phyloP scores from a whole-genome alignment of 2,329 filamentous ascomycete genomes.

The Grosmannia serpens region DNA sequence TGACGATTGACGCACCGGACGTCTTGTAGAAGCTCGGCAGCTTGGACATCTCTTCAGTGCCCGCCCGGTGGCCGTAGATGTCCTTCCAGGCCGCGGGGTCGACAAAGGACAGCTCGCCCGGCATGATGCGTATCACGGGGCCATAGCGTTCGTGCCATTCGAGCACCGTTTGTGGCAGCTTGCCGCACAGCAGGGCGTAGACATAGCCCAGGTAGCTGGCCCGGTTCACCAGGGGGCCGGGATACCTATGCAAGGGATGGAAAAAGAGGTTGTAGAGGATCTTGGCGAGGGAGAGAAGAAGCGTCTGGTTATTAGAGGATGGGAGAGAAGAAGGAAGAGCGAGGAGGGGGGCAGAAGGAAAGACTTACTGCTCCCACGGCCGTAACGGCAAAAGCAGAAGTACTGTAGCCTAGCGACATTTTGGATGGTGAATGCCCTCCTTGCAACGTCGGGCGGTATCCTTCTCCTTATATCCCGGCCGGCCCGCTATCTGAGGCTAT shows the following conservation, averaged over 20 bases:
- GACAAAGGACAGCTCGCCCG: slow-evolving; percentile 29
- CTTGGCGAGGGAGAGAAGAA: background rate
- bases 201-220: slow-evolving; percentile 10
- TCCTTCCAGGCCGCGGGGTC: slow-evolving; percentile 22
- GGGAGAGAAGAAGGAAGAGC: no score
- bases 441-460: no score
- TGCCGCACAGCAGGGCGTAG: slow-evolving; percentile 2
- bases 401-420: no score
- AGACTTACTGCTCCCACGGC: no score
- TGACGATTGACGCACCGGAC: slow-evolving; percentile 11
- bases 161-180: slow-evolving; percentile 10
- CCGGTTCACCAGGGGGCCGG: slow-evolving; percentile 19
- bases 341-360: no score
- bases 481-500: no score
- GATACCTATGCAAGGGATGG: slow-evolving; percentile 21
- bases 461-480: no score
- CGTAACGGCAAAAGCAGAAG: no score
- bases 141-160: slow-evolving; percentile 20
- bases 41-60: slow-evolving; percentile 10
- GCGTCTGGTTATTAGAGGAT: background rate
- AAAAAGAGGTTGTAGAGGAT: slow-evolving; percentile 21
- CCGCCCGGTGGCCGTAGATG: slow-evolving; percentile 21
- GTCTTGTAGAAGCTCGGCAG: slow-evolving; percentile 6
- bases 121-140: slow-evolving; percentile 28
- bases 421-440: no score